Evolutionary conservation across 2,329 filamentous ascomycete species (phyloP), one percentile per base, ranked within the genome.

Genomic region (Curvularia sp.): DNA sequence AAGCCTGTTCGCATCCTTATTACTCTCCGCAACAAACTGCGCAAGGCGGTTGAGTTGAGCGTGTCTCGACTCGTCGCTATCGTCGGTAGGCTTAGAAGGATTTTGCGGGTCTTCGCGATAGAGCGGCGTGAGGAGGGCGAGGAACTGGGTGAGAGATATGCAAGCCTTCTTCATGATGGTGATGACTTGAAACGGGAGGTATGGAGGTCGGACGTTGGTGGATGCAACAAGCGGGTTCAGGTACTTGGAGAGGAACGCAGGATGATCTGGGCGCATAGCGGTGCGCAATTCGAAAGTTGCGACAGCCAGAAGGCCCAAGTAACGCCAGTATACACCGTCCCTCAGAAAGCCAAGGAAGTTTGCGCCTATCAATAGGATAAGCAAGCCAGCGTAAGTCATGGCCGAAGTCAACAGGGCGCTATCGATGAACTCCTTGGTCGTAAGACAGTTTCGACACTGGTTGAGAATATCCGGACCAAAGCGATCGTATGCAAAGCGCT

Each of bases 111-210:
- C 71, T 44, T 66, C 59, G 46, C 72, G 72, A 46, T 75, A 77
- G 5, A 77, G 66, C 1, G 74, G 74, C 56, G 76, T 72, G 1
- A 76, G 65, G 10, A 77, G 63, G 15, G 67, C 69, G 26, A 77
- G 66, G 39, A 76, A 76, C 42, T 76, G 72, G 2, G 73, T 70
- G 1, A 92, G 78, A 2, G 92, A 93, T 51, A 98, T 81, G 15
- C 88, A 87, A 22, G 92, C 80, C 73, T 91, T 91, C 60, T 93
- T 88, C 5, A 89, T 86, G 6, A 98, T 85, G 13, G 84, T 80
- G 57, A 97, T 84, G 66, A 90, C 82, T 78, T 99, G 93, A 74
- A 95, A 99, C 2, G 93, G 94, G 4, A 98, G 84, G 65, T 90
- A 91, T 3, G 89, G 85, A 3, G 85, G 80, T 55, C 87, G 84